Conservation (phyloP, 1,139 yeast genomes). For the Candida neerlandica region DNA sequence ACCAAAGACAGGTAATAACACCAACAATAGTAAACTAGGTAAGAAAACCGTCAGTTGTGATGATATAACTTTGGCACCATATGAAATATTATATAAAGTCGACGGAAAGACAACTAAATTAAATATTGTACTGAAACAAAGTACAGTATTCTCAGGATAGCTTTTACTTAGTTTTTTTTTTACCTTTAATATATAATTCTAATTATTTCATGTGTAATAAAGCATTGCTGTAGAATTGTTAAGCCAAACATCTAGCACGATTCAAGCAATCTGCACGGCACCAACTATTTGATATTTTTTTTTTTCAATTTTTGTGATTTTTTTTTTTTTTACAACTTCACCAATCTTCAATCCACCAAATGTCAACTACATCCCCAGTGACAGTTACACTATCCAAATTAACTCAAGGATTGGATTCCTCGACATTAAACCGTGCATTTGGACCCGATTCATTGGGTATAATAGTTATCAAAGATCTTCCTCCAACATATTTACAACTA, state of each 20-base stretch:
- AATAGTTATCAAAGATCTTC: slow-evolving; percentile 47
- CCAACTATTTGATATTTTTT: background rate
- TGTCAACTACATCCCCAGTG: slow-evolving; percentile 22
- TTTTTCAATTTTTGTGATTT: background rate
- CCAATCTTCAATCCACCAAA: background rate
- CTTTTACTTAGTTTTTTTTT: background rate
- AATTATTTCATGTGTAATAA: background rate
- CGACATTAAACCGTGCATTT: slow-evolving; percentile 47
- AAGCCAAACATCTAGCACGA: background rate
- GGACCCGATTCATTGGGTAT: slow-evolving; percentile 63
- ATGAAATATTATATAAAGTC: slow-evolving; percentile 14
- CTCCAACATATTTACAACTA: slow-evolving; percentile 38
- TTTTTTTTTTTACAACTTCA: background rate
- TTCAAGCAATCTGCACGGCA: too few relatives aligned
- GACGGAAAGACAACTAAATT: slow-evolving; percentile 13
- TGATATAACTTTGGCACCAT: slow-evolving; percentile 10
- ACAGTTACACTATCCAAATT: slow-evolving; percentile 39
- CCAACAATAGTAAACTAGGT: background rate
- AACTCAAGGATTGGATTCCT: slow-evolving; percentile 32
- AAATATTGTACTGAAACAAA: slow-evolving; percentile 15
- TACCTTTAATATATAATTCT: background rate
- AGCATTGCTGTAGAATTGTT: too few relatives aligned
- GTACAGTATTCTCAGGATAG: slow-evolving; percentile 2
- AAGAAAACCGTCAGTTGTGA: slow-evolving; percentile 7
- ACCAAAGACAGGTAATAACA: background rate